A percentile compares a stretch with the other conserved stretches of the same genome.
These are phyloP conservation scores for Daldinia decipiens DNA, from an alignment of 495 filamentous ascomycete species.

Conservation along the genomic window DNA sequence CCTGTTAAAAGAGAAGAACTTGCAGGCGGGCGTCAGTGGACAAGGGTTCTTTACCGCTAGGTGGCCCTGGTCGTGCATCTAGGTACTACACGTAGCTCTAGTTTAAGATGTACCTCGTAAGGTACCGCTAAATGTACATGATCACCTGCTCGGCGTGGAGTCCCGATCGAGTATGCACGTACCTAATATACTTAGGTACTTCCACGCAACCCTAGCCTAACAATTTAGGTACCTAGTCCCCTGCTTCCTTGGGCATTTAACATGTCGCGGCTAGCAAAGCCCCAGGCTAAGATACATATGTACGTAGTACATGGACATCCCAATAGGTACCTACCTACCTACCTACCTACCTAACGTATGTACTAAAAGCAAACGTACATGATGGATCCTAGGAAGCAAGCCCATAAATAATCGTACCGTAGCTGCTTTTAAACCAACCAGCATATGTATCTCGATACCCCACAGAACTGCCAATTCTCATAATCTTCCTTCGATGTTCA, in stretches of 20 bases:
- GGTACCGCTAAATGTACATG: not conserved
- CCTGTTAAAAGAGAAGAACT: conserved; percentile 33
- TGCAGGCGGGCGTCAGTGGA: conserved; percentile 25
- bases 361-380: not conserved
- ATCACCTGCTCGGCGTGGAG: not conserved
- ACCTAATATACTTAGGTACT: not conserved
- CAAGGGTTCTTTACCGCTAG: conserved; percentile 32
- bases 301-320: too few relatives aligned
- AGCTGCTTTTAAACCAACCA: conserved; percentile 8
- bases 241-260: conserved; percentile 3
- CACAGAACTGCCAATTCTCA: conserved; percentile 22
- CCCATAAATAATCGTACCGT: not conserved
- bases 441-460: conserved; percentile 13
- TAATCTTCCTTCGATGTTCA: conserved; percentile 36
- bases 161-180: not conserved
- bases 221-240: not conserved
- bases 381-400: not conserved
- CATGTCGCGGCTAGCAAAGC: not conserved
- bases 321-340: too few relatives aligned
- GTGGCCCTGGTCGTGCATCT: conserved; percentile 17
- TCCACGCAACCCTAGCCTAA: not conserved
- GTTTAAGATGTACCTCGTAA: not conserved
- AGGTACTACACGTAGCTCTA: too few relatives aligned
- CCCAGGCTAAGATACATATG: not conserved
- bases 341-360: too few relatives aligned